Evolutionary conservation across 2,329 filamentous ascomycete species (phyloP).

Genomic region (Hymenoscyphus infarciens): DNA sequence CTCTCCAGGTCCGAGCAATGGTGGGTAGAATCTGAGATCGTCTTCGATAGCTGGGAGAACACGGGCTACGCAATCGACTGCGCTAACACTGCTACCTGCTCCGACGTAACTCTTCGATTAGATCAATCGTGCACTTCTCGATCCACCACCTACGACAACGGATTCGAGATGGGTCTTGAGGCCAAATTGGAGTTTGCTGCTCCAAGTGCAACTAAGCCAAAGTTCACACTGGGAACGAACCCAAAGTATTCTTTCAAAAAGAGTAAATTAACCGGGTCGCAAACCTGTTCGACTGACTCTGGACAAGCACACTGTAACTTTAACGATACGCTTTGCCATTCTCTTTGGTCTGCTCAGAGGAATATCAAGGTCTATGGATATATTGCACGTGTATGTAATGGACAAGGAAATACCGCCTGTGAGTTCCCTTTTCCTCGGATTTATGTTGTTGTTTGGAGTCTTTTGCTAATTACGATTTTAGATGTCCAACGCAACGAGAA

Average conservation of each 20-base stretch:
- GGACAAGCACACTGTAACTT: neutral
- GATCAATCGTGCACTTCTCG: neutral
- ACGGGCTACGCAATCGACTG: slow-evolving; percentile 2
- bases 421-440: neutral
- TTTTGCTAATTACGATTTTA: neutral
- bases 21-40: slow-evolving; percentile 1
- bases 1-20: slow-evolving; percentile 6
- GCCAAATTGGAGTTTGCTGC: neutral
- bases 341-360: too few relatives aligned
- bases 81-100: slow-evolving; percentile 3
- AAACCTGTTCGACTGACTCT: neutral
- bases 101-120: neutral
- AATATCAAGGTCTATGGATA: too few relatives aligned
- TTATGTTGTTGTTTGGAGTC: too few relatives aligned
- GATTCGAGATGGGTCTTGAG: neutral
- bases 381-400: neutral
- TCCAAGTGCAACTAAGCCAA: neutral
- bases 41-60: neutral
- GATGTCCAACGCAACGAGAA: neutral
- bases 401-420: neutral
- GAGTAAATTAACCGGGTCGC: too few relatives aligned
- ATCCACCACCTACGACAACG: neutral
- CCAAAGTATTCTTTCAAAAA: slow-evolving; percentile 6
- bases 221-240: neutral
- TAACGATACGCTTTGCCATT: too few relatives aligned